Evolutionary conservation across 768 basidiomycete genomes (phyloP), one percentile per base, ranked within the genome.

Genomic region (Gautieria morchelliformis): DNA sequence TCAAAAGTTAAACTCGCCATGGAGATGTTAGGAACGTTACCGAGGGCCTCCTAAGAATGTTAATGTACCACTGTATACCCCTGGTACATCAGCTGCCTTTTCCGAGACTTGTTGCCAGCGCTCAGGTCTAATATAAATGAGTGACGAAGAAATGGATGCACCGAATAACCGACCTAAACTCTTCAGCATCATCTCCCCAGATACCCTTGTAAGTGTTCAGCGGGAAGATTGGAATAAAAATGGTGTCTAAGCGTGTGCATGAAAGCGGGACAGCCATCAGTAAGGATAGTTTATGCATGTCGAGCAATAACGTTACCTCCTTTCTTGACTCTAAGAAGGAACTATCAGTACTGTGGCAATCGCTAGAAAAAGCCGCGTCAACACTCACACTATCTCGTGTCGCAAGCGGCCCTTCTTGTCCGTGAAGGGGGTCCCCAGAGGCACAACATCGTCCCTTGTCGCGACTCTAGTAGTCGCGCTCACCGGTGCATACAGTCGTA

Each of bases 131-230:
- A 20, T 42, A 52, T 35, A 17, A 49, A 9, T 30, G 19, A 24
- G 9, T 30, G 48, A 37, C n/a, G 32, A 24, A 22, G 20, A 20
- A 5, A 33, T 49, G 11, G 48, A 33, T 15, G 6, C 5, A 24
- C 12, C 17, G 32, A 5, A 55, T 33, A 14, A 56, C 74, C 50
- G 55, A 82, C 83, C 67, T 79, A 74, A 86, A 88, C 48, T 81
- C 77, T n/a, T 58, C 50, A 0, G 82, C 78, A 64, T 87, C 84
- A 10, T 76, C 71, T 8, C 86, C 85, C 84, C 85, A 87, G 0
- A 85, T 65, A 7, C 65, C 68, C 59, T 74, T 73, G 10, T 74
- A 72, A 7, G 77, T 70, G 61, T 89, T 84, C 39, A 86, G 55
- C 1, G 69, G 69, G 1, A 76, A 55, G 37, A 85, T 79, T 0